phyloP scores from a whole-genome alignment of 495 filamentous ascomycete genomes.

The Viridothelium virens region DNA sequence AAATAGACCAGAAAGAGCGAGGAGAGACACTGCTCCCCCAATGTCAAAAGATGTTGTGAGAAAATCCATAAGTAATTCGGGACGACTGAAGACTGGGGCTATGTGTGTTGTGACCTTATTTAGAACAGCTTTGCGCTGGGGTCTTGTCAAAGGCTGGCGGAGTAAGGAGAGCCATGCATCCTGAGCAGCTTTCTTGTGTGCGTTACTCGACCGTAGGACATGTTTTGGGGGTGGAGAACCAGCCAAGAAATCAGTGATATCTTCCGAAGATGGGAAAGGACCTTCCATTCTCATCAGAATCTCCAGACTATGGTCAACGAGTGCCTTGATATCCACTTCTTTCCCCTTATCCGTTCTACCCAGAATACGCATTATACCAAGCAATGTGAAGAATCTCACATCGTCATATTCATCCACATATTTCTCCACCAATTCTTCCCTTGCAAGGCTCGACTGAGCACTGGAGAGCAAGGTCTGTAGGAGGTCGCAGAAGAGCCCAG shows the following conservation, averaged over 20 bases:
- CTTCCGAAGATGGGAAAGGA: conserved; percentile 52
- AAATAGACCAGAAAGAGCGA: conserved; percentile 89
- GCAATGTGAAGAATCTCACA: conserved; percentile 72
- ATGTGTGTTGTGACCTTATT: conserved; percentile 65
- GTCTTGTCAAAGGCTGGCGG: conserved; percentile 51
- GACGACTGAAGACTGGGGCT: conserved; percentile 76
- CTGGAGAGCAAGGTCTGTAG: conserved; percentile 55
- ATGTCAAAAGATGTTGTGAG: conserved; percentile 82
- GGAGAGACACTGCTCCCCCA: conserved; percentile 75
- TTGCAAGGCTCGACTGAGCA: conserved; percentile 47
- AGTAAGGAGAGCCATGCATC: conserved; percentile 78
- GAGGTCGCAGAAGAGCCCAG: conserved; percentile 53
- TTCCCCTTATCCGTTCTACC: not conserved
- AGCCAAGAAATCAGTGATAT: conserved; percentile 53
- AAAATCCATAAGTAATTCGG: conserved; percentile 94
- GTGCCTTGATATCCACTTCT: not conserved
- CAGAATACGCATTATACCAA: conserved; percentile 44
- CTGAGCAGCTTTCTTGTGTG: conserved; percentile 64
- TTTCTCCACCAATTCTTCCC: conserved; percentile 63
- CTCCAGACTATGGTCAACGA: conserved; percentile 20
- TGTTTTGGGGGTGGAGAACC: conserved; percentile 35
- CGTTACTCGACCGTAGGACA: conserved; percentile 44
- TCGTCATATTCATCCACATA: conserved; percentile 77
- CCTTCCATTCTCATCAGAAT: conserved; percentile 59
- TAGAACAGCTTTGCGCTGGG: conserved; percentile 74